These are phyloP conservation scores for Physocladia obscura DNA, from an alignment of 192 early-diverging fungal species.

Conservation along the genomic window DNA sequence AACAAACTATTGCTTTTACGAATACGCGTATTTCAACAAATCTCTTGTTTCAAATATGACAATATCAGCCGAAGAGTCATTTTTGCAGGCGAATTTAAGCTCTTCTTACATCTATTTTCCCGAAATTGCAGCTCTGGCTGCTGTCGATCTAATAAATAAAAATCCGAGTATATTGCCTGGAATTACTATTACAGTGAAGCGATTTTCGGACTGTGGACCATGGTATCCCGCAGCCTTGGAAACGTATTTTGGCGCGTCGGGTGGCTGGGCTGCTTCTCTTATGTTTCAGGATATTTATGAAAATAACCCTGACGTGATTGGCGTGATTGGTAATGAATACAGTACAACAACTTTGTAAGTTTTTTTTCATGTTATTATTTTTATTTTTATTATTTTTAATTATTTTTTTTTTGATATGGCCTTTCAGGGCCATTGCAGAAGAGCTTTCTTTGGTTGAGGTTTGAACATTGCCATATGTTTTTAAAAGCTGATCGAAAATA, in stretches of 20 bases:
- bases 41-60: not conserved
- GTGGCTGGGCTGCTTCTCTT: not conserved
- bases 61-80: not conserved
- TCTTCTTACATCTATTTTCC: not conserved
- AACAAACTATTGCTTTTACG: constrained; percentile 1
- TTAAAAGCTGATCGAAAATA: too few relatives aligned
- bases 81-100: not conserved
- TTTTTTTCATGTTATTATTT: too few relatives aligned
- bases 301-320: not conserved
- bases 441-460: not conserved
- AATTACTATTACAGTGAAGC: not conserved
- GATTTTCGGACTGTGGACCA: constrained; percentile 3
- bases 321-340: constrained; percentile 9
- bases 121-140: not conserved
- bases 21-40: not conserved
- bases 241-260: not conserved
- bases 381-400: not conserved
- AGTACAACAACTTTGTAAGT: not conserved
- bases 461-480: too few relatives aligned
- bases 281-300: constrained; percentile 3
- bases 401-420: not conserved
- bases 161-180: not conserved
- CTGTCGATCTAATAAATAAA: not conserved
- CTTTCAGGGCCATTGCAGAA: not conserved
- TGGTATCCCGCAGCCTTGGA: not conserved